Percentiles rank a stretch among this genome's conserved stretches.
Conservation (phyloP, 2,329 filamentous ascomycete genomes). For the Clonostachys solani region DNA sequence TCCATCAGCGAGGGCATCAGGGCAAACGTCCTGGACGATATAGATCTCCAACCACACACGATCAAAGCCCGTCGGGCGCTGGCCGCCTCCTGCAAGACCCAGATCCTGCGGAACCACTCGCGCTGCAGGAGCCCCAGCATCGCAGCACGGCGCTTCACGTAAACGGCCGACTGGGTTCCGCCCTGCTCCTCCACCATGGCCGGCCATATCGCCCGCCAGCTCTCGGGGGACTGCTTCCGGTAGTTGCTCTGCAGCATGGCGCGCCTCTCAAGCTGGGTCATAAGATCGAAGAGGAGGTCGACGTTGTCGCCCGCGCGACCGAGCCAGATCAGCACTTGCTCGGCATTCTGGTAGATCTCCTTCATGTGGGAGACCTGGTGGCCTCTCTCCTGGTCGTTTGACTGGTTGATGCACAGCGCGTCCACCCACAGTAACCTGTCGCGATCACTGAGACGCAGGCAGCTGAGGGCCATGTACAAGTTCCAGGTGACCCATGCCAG, state of each 20-base stretch:
- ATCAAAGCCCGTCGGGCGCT: neutral
- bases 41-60: neutral
- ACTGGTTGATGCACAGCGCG: conserved; percentile 6
- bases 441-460: conserved; percentile 14
- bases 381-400: neutral
- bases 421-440: conserved; percentile 17
- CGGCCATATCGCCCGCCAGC: too few species aligned
- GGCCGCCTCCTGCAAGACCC: neutral
- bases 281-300: too few species aligned
- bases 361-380: conserved; percentile 6
- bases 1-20: neutral
- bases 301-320: neutral
- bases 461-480: conserved; percentile 11
- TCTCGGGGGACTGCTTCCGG: too few species aligned
- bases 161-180: too few species aligned
- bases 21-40: neutral
- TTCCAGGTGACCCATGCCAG: neutral
- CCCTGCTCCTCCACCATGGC: too few species aligned
- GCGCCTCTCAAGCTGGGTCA: too few species aligned
- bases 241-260: too few species aligned
- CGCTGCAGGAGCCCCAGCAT: neutral
- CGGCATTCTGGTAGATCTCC: conserved; percentile 2
- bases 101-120: neutral
- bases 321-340: conserved; percentile 5
- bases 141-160: neutral